phyloP scores from a whole-genome alignment of 1,139 yeast genomes.

The Pichia sp. region DNA sequence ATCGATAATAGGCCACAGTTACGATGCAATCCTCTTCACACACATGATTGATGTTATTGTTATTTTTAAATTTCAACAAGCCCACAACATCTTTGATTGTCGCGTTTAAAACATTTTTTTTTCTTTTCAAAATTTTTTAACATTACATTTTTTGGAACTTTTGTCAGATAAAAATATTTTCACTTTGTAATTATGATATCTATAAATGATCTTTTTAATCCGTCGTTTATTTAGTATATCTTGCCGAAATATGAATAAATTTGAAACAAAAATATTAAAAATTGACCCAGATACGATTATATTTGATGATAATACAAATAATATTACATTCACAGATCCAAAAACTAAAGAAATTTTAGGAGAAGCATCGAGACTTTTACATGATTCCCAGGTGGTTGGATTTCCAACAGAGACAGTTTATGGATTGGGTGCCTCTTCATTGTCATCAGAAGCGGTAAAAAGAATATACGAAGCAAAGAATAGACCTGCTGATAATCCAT shows the following conservation, averaged over 20 bases:
- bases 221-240: conserved; percentile 5
- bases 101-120: too few species aligned
- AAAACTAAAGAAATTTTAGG: conserved; percentile 44
- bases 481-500: conserved; percentile 91
- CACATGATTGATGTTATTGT: too few species aligned
- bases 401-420: conserved; percentile 97
- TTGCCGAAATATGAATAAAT: conserved; percentile 2
- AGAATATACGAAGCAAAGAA: conserved; percentile 83
- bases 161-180: neutral
- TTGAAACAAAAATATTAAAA: conserved; percentile 36
- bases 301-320: conserved; percentile 31
- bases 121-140: too few species aligned
- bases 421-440: conserved; percentile 87
- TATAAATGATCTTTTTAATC: neutral
- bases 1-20: too few species aligned
- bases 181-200: neutral
- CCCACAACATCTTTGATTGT: too few species aligned
- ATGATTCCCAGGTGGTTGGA: conserved; percentile 62
- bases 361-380: conserved; percentile 54
- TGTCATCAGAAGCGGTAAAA: conserved; percentile 63
- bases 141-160: too few species aligned
- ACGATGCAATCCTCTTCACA: too few species aligned
- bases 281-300: conserved; percentile 40
- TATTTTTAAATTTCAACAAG: too few species aligned
- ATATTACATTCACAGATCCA: conserved; percentile 39